Evolutionary conservation across 108 stramenopile genomes (phyloP).

Genomic region (Pelagomonas calceolata): DNA sequence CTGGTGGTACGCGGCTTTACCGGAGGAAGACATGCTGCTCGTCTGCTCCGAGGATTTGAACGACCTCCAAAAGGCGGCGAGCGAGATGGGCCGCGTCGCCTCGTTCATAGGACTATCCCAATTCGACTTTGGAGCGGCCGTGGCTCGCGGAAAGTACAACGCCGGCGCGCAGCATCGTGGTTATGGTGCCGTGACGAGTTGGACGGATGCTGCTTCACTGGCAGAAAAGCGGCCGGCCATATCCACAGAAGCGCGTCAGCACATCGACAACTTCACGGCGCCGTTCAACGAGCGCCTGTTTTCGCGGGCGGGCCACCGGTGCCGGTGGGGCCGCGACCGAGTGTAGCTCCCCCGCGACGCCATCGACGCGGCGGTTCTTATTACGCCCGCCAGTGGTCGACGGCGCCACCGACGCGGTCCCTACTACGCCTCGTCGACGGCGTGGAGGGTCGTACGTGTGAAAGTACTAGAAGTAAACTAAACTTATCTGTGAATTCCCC

Average conservation of each 20-base stretch:
- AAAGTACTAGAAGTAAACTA: too few species aligned
- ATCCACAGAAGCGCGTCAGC: neutral
- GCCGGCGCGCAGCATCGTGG: neutral
- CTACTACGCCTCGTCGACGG: too few species aligned
- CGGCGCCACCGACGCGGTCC: too few species aligned
- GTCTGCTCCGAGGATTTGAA: neutral
- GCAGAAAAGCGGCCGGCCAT: neutral
- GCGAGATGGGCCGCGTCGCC: neutral
- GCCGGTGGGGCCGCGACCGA: neutral
- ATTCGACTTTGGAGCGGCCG: neutral
- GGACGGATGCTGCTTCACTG: neutral
- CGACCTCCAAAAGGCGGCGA: neutral
- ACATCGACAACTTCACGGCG: neutral
- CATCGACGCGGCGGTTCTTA: too few species aligned
- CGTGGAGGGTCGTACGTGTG: too few species aligned
- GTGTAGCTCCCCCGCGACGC: too few species aligned
- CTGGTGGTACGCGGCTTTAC: neutral
- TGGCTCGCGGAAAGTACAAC: neutral
- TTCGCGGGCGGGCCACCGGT: neutral
- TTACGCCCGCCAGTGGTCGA: too few species aligned
- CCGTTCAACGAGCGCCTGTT: neutral
- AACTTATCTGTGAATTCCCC: too few species aligned
- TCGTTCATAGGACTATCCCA: neutral
- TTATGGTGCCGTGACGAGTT: neutral
- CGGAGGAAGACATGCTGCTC: neutral